Base-by-base conservation (phyloP, 2,329 filamentous ascomycete species). In the Mariannaea sp. region DNA sequence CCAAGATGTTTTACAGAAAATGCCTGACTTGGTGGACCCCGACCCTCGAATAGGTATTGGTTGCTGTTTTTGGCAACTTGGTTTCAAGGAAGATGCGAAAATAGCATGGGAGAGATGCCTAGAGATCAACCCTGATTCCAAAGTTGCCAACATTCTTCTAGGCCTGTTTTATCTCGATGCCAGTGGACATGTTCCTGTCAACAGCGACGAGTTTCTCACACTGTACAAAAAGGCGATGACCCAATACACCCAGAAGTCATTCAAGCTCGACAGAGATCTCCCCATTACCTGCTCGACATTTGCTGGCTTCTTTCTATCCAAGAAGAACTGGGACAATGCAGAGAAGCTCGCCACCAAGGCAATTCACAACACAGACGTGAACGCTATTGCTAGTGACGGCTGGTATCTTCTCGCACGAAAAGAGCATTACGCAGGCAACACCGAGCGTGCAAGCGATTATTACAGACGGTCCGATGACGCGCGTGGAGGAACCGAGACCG, bases 21-120 rank as follows among this genome's bases (percentile, higher is more conserved):
- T 92, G 77, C 94, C 94, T 2, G 86, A 90, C 61, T 80, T 97
- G 66, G 84, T 89, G 35, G 94, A 99, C 67, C 94, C 94, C 1
- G 94, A 99, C 71, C 95, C 94, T 62, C 85, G 95, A 64, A 93
- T 99, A 63, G 94, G 94, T 49, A 93, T 99, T 67, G 94, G 94
- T 39, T 94, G 91, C 73, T 99, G 94, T 77, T 88, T 97, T 71
- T 99, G 95, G 94, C 90, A 96, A 71, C 80, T 99, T 22, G 92
- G 92, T 9, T 92, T 90, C 77, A 97, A 95, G 71, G 90, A 96
- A 27, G 91, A 96, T 65, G 94, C 95, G 7, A 93, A 90, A 68
- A 77, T 80, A 41, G 93, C 94, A 10, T 99, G 94, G 94, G 89
- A 96, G 68, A 82, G 94, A 58, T 86, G 88, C 10, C 75, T 97